Evolutionary conservation across 495 filamentous ascomycete genomes (phyloP).

Genomic region (Hypoxylon intermedium): DNA sequence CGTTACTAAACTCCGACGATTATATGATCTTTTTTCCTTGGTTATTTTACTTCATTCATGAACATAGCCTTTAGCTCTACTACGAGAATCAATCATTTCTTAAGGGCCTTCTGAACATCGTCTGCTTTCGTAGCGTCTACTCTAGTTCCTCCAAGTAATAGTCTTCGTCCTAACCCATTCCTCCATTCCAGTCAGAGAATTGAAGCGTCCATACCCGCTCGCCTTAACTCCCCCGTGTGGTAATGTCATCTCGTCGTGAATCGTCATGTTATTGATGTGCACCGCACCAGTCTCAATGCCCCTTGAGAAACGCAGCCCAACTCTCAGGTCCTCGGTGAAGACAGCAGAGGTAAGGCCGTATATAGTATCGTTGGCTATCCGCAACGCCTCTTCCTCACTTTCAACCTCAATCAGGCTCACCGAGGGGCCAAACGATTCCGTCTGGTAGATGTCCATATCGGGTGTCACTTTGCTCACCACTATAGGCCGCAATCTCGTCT

Average conservation of each 20-base stretch:
- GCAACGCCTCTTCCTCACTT: slow-evolving; percentile 72
- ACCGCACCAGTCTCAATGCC: slow-evolving; percentile 83
- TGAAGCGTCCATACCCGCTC: slow-evolving; percentile 78
- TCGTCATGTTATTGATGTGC: slow-evolving; percentile 85
- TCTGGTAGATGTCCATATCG: slow-evolving; percentile 83
- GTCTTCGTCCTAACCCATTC: slow-evolving; percentile 90
- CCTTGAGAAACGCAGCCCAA: slow-evolving; percentile 76
- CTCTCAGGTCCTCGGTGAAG: slow-evolving; percentile 80
- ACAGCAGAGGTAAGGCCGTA: slow-evolving; percentile 86
- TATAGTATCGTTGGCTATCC: slow-evolving; percentile 81
- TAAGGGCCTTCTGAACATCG: too few species aligned
- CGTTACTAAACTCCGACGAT: too few species aligned
- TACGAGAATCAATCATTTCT: too few species aligned
- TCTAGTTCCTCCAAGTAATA: slow-evolving; percentile 69
- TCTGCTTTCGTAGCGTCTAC: background rate
- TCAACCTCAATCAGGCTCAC: slow-evolving; percentile 66
- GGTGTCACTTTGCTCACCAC: slow-evolving; percentile 73
- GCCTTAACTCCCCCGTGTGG: slow-evolving; percentile 89
- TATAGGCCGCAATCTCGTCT: slow-evolving; percentile 71
- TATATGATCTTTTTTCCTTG: too few species aligned
- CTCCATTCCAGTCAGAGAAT: slow-evolving; percentile 56
- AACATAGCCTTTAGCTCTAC: too few species aligned
- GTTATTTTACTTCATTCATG: too few species aligned
- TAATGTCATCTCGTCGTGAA: slow-evolving; percentile 81
- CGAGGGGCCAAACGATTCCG: slow-evolving; percentile 83